These are phyloP conservation scores for Dichomitus squalens DNA, from an alignment of 1,284 basidiomycete genomes.

Conservation along the genomic window DNA sequence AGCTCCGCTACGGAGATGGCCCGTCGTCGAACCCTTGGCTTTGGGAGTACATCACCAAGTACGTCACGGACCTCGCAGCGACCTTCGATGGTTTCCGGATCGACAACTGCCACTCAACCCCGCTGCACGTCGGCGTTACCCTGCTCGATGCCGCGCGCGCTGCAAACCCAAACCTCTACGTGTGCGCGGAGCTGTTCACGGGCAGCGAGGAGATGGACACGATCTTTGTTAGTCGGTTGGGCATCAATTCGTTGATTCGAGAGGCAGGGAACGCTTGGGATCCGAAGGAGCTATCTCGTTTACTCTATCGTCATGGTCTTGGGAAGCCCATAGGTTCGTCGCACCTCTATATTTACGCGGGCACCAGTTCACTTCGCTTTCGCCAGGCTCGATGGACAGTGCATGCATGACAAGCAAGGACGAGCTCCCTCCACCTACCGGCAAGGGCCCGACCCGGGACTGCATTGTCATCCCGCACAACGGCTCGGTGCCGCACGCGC, in stretches of 20 bases:
- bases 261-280: slow-evolving; percentile 91
- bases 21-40: slow-evolving; percentile 90
- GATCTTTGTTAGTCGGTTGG: slow-evolving; percentile 86
- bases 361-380: neutral
- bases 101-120: slow-evolving; percentile 98
- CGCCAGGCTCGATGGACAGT: slow-evolving; percentile 84
- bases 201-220: slow-evolving; percentile 94
- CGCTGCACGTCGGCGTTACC: slow-evolving; percentile 88
- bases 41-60: slow-evolving; percentile 92
- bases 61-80: slow-evolving; percentile 78
- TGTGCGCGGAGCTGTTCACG: slow-evolving; percentile 97
- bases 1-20: slow-evolving; percentile 86
- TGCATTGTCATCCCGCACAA: slow-evolving; percentile 79
- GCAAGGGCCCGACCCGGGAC: slow-evolving; percentile 74
- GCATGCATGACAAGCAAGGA: slow-evolving; percentile 79
- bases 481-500: slow-evolving; percentile 87
- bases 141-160: slow-evolving; percentile 92
- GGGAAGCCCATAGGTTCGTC: slow-evolving; percentile 84
- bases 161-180: slow-evolving; percentile 89
- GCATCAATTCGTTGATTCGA: slow-evolving; percentile 89
- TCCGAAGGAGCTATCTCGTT: slow-evolving; percentile 83
- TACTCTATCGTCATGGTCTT: slow-evolving; percentile 86
- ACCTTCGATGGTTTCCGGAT: slow-evolving; percentile 95
- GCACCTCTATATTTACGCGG: neutral
- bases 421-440: slow-evolving; percentile 77